Evolutionary conservation across 1,284 basidiomycete genomes (phyloP), one percentile per base, ranked within the genome.

Genomic region (Ustilago cynodontis): DNA sequence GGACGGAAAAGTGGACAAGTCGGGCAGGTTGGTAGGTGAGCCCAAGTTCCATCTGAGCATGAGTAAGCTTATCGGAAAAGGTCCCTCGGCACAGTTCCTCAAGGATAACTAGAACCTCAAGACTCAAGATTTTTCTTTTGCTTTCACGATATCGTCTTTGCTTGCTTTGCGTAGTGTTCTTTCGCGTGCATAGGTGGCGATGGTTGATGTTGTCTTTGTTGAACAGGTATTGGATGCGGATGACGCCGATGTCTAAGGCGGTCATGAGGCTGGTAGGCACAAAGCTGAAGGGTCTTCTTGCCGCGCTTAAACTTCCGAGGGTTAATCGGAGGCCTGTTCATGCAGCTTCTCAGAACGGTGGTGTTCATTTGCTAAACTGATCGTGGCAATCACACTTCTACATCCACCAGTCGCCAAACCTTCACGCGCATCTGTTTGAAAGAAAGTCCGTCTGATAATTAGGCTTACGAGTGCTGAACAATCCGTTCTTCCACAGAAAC

Each of bases 31-130:
- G 18, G 65, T 72, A 2, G 72, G 71, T 24, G 53, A 76, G 35
- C 75, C 80, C 13, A 62, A 65, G 5, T 84, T 83, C 71, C 71
- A 77, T 26, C 68, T 81, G 26, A 79, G 79, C 22, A 65, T 75
- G 16, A 75, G 69, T 57, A 77, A 79, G 67, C 75, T 57, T 24
- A 22, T 76, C n/a, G 73, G 73, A 6, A 76, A 71, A 31, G 73
- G 73, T 18, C 73, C 73, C 31, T 49, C 65, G 9, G 66, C 73
- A 28, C 22, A 61, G 14, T 76, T 71, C 61, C 73, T 76, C 60
- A 67, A 59, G 64, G 37, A 76, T 28, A 63, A 71, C 37, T 57
- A 11, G 20, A 57, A 29, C 24, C 11, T 41, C 47, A 55, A 49
- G 20, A 26, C 35, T 58, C 33, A 57, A 64, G 58, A 39, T 22